Evolutionary conservation across 306 rosid genomes (phyloP).

Genomic region (Dryas drummondii): DNA sequence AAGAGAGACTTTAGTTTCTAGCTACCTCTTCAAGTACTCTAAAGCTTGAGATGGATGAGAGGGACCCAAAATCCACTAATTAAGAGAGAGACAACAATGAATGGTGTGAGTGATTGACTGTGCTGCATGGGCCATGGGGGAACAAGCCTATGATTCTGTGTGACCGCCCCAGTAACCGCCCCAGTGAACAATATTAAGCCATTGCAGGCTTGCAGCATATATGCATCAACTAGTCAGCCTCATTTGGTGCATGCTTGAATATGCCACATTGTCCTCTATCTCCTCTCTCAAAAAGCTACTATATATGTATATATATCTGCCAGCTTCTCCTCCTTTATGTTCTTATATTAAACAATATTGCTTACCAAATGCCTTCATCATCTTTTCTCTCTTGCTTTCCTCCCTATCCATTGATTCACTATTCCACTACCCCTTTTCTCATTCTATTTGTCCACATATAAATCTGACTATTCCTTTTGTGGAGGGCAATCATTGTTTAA

Average conservation of each 20-base stretch:
- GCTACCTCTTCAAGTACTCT: not conserved
- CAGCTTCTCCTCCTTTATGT: not conserved
- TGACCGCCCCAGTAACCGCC: conserved; percentile 17
- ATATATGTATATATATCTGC: conserved; percentile 3
- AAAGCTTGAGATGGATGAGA: not conserved
- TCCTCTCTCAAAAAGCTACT: not conserved
- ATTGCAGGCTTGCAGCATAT: not conserved
- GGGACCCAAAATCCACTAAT: conserved; percentile 49
- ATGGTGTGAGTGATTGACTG: conserved; percentile 21
- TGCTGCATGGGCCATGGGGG: conserved; percentile 17
- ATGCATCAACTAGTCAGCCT: too few species aligned
- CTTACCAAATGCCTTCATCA: conserved; percentile 13
- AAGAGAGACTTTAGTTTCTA: not conserved
- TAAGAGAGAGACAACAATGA: conserved; percentile 30
- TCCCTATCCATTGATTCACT: conserved; percentile 10
- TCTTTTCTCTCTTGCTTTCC: not conserved
- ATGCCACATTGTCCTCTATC: not conserved
- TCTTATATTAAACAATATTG: not conserved
- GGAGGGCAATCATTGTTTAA: conserved; percentile 24
- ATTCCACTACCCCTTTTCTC: conserved; percentile 12
- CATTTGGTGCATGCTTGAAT: not conserved
- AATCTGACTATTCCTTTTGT: conserved; percentile 17
- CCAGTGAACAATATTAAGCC: not conserved
- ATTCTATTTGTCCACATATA: conserved; percentile 18
- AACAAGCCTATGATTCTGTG: conserved; percentile 32